Evolutionary conservation across 345 rosid genomes (phyloP), one percentile per base, ranked within the genome.

Genomic region (Aegle marmelos): DNA sequence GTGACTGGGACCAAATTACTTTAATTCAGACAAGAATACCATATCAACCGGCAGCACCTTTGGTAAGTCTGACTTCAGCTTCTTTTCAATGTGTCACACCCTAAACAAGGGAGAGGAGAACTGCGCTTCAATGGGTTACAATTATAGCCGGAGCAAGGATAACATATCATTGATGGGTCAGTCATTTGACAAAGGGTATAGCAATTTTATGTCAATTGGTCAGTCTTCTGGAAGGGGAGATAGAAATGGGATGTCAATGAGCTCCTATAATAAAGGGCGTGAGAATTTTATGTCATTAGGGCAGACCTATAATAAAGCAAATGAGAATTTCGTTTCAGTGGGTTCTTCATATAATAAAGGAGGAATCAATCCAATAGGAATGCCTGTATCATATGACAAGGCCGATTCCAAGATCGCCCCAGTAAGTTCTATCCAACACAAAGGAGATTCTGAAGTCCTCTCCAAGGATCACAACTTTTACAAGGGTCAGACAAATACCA

Each of bases 161-260:
- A 83, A 45, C 70, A 74, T 84, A 45, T 71, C 83, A 65, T 79
- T 87, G 2, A 76, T 84, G 76, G 82, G 81, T 74, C 89, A 73
- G 70, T 72, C 81, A 68, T 85, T 79, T 74, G 76, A 37, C 76
- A 86, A 85, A 78, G 83, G 76, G 30, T 79, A 76, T 74, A 86
- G 58, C 67, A 77, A 37, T 73, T 69, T 86, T 64, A 70, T 86
- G 39, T 82, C 89, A 54, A 78, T 85, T 82, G 84, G 87, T 70
- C 91, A 83, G 69, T 72, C 86, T 19, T 88, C 80, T 78, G 81
- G 70, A 41, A 88, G 85, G 78, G 80, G 70, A 33, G 85, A 80
- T 63, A 72, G 72, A 50, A 85, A 78, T 76, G 74, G 78, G 28
- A 78, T 81, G 36, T 72, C 85, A 53, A 76, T 86, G 84, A 78